Base-by-base conservation (phyloP, 441 rosid species). In the Pelargonium citronellum region DNA sequence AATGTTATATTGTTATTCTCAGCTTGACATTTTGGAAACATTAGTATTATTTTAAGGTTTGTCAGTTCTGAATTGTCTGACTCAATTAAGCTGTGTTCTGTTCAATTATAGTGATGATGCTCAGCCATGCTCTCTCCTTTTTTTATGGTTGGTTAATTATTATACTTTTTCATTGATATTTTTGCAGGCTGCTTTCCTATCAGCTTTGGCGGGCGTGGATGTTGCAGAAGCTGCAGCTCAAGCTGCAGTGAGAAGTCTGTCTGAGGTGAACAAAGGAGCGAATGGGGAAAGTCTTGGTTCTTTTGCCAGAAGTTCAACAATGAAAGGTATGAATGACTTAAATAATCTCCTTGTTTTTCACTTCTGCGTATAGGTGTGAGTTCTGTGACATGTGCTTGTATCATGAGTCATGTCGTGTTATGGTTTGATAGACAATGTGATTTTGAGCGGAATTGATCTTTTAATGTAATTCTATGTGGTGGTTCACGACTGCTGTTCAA, bases 141-240 rank as follows among this genome's bases (percentile, higher is more conserved):
- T n/a, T 51, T 51, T 51, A 12, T 51, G 17, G 15, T 11, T 3
- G 60, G 60, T 53, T 5, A 53, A 15, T 53, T n/a, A 53, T 15
- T 17, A 53, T 53, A 53, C 17, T 43, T 47, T 22, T 11, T 12
- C 55, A 47, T 13, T 15, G 22, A 12, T 53, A 53, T n/a, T 77
- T 66, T 70, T 68, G 46, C 84, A 95, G 97, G 96, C 87, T 79
- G 92, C 95, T 51, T 95, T 95, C 76, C 84, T 91, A 66, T 91
- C 96, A 22, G 91, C 97, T 69, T 80, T 95, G 86, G 90, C 92
- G 27, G 99, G 97, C 39, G 69, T 78, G 16, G 86, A 86, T 63
- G 85, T 85, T 79, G 91, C 94, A 71, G 89, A 89, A 86, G 88
- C 94, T 66, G 87, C 96, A 74, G 96, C 99, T 60, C 82, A 46